Conservation (phyloP, 1,139 yeast genomes). For the Nakaseomyces glabratus region DNA sequence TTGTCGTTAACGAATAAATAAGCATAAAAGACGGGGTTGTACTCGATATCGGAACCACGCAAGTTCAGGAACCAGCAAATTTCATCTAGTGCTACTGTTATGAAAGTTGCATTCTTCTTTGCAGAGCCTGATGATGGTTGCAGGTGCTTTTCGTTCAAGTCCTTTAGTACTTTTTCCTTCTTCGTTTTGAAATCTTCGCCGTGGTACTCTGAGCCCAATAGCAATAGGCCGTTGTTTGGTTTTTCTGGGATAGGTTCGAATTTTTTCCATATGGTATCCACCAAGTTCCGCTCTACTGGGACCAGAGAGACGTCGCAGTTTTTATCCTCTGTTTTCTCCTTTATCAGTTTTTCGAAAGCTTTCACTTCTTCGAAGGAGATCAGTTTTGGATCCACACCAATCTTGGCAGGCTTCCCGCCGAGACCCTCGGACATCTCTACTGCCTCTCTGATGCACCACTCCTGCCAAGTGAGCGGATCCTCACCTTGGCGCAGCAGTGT, state of each 20-base stretch:
- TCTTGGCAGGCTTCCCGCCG: conserved; percentile 31
- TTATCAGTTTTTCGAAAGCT: conserved; percentile 32
- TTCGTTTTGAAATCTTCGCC: conserved; percentile 44
- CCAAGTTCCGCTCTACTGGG: conserved; percentile 58
- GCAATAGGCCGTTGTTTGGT: conserved; percentile 37
- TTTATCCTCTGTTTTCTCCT: conserved; percentile 21
- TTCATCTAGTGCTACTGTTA: conserved; percentile 75
- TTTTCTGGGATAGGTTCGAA: conserved; percentile 43
- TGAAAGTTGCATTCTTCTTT: conserved; percentile 30
- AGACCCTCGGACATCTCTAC: conserved; percentile 42
- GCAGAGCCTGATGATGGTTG: conserved; percentile 24
- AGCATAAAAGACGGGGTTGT: conserved; percentile 84
- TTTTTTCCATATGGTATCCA: conserved; percentile 66
- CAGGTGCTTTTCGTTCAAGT: conserved; percentile 34
- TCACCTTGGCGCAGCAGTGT: conserved; percentile 69
- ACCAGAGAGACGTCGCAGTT: conserved; percentile 47
- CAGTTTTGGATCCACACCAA: conserved; percentile 57
- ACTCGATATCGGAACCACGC: conserved; percentile 78
- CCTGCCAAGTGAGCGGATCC: conserved; percentile 77
- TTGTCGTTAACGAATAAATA: conserved; percentile 55
- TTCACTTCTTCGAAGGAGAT: conserved; percentile 43
- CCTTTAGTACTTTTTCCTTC: conserved; percentile 24
- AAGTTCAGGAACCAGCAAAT: conserved; percentile 88
- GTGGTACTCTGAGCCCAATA: conserved; percentile 38
- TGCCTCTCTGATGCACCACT: conserved; percentile 68